Evolutionary conservation across 2,329 filamentous ascomycete species (phyloP).

Genomic region (Colletotrichum aenigma): DNA sequence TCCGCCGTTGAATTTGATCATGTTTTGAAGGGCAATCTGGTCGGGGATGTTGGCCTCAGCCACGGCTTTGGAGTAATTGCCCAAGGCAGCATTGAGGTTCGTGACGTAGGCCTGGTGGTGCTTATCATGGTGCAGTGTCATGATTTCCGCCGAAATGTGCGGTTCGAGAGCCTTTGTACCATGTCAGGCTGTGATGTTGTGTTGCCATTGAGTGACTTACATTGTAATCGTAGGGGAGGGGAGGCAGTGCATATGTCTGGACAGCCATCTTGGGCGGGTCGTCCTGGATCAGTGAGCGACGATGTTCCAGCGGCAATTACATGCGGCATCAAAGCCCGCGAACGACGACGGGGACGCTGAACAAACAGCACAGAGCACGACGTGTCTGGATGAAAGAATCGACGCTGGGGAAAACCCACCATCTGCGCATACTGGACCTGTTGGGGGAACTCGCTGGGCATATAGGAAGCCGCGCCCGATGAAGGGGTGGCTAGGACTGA

Average conservation of each 20-base stretch:
- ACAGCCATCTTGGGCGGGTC: not conserved
- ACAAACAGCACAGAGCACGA: not conserved
- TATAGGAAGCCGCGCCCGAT: not conserved
- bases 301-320: not conserved
- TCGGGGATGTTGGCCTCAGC: constrained; percentile 65
- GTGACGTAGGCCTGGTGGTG: constrained; percentile 82
- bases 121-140: constrained; percentile 80
- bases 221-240: constrained; percentile 72
- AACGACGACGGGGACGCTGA: not conserved
- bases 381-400: rapidly evolving
- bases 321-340: not conserved
- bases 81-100: constrained; percentile 62
- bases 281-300: not conserved
- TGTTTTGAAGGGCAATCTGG: constrained; percentile 54
- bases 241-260: constrained; percentile 60
- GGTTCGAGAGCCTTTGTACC: constrained; percentile 67
- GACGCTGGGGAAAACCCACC: not conserved
- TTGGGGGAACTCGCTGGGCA: not conserved
- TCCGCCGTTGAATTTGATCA: constrained; percentile 83
- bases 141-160: constrained; percentile 77
- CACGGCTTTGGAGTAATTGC: constrained; percentile 50
- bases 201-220: constrained; percentile 48
- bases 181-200: not conserved
- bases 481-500: not conserved
- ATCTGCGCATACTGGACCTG: not conserved